Conservation (phyloP, 768 basidiomycete genomes). For the Panaeolus papilionaceus region DNA sequence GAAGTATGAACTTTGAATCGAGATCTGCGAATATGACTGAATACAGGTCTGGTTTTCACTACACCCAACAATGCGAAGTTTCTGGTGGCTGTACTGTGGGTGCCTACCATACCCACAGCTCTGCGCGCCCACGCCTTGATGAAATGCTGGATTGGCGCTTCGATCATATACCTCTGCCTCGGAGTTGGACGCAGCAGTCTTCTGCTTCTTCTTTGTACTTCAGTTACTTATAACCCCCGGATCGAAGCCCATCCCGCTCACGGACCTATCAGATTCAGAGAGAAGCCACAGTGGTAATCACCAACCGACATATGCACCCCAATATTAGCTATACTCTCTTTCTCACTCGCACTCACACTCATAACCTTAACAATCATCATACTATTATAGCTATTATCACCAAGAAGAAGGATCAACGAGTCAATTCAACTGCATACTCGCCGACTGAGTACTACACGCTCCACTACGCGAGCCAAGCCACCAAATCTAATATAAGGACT, state of each 20-base stretch:
- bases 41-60: too few relatives aligned
- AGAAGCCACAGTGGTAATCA: neutral
- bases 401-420: neutral
- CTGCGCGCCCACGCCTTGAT: neutral
- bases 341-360: neutral
- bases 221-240: neutral
- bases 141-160: slow-evolving; percentile 6
- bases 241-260: neutral
- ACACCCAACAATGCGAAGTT: neutral
- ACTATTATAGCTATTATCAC: too few relatives aligned
- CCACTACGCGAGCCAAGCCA: neutral
- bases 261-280: neutral
- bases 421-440: neutral
- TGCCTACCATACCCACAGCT: neutral
- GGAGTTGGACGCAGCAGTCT: neutral
- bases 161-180: slow-evolving; percentile 1
- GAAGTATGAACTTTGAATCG: too few relatives aligned
- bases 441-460: too few relatives aligned
- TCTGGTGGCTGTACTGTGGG: neutral
- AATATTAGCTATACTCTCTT: neutral
- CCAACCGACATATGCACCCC: neutral
- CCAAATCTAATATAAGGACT: neutral
- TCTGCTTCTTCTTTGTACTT: neutral
- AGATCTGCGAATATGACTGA: too few relatives aligned
- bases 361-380: neutral